Percentiles rank a stretch among this genome's conserved stretches.
These are phyloP conservation scores for Hypsizygus ulmarius DNA, from an alignment of 1,284 basidiomycete species.

Conservation along the genomic window DNA sequence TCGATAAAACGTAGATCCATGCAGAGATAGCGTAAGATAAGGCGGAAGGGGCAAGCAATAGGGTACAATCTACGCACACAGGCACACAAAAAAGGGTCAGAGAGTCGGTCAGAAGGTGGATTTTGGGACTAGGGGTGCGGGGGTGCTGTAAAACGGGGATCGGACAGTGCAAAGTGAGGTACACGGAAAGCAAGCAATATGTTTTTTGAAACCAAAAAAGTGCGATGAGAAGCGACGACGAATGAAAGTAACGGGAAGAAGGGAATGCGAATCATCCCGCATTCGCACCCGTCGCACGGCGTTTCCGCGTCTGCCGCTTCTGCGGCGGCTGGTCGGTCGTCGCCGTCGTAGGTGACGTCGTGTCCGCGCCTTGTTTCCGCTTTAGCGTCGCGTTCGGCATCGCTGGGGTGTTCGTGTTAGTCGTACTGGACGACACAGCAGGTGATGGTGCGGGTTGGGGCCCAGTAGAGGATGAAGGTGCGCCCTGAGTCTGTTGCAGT, in stretches of 20 bases:
- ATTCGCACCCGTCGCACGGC: slow-evolving; percentile 41
- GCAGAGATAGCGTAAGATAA: slow-evolving; percentile 31
- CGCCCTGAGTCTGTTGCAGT: slow-evolving; percentile 15
- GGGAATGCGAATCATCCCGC: slow-evolving; percentile 6
- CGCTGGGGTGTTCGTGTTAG: slow-evolving; percentile 45
- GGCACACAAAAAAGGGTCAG: slow-evolving; percentile 34
- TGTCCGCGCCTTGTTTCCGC: slow-evolving; percentile 54
- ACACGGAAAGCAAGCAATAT: slow-evolving; percentile 25
- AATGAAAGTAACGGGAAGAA: neutral
- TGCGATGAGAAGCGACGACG: slow-evolving; percentile 28
- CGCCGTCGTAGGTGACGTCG: slow-evolving; percentile 49
- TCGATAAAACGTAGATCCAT: slow-evolving; percentile 37
- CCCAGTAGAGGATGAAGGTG: slow-evolving; percentile 41
- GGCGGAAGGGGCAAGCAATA: slow-evolving; percentile 31
- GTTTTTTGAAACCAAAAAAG: slow-evolving; percentile 30
- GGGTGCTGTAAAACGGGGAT: slow-evolving; percentile 12
- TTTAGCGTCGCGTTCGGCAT: slow-evolving; percentile 57
- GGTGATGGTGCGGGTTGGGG: slow-evolving; percentile 43
- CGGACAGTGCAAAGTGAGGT: slow-evolving; percentile 22
- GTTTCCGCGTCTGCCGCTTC: slow-evolving; percentile 53
- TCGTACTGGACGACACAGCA: slow-evolving; percentile 33
- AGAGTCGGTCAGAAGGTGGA: slow-evolving; percentile 17
- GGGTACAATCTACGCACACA: slow-evolving; percentile 47
- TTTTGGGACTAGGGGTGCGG: slow-evolving; percentile 21
- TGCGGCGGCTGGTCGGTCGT: slow-evolving; percentile 45